Evolutionary conservation across 805 yeast genomes (phyloP), one percentile per base, ranked within the genome.

Genomic region (Candida nitratophila): DNA sequence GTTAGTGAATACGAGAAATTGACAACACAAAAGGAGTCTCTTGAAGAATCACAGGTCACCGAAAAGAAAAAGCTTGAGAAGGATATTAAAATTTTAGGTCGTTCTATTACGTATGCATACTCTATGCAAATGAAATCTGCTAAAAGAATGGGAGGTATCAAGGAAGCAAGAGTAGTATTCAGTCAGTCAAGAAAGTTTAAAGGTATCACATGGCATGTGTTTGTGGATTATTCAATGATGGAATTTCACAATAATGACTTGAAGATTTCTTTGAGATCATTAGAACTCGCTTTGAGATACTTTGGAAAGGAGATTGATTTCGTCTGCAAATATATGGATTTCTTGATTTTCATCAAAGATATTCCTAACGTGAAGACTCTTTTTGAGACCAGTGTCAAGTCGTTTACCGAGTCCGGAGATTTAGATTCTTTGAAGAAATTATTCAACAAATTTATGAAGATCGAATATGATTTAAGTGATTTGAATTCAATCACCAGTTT

Each of bases 181-280:
- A 74, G 84, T 44, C 75, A 72, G 51, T 83, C 85, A 9, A 77
- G 96, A 53, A 78, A 80, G 56, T 74, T 77, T 51, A 58, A 69
- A n/a, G 65, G 69, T 11, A 64, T 84, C 36, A 83, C 95, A 0
- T 79, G 81, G 67, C 87, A 87, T 52, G 74, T 91, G 19, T 91
- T 76, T 62, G 81, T 82, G 19, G 91, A 86, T 47, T 83, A 85
- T 55, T 96, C 97, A 0, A 68, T 78, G 57, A 70, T 89, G 68
- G 99, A 91, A 57, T 81, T 76, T 50, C 79, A 77, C 52, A 71
- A 82, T 47, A 81, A 77, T 47, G 84, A 81, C 48, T 65, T 73
- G 21, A 81, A 77, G 43, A 79, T 86, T 38, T 90, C 96, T 0
- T 68, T 74, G 42, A 82, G 82, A 56, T 80, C 90, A 17, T 83